Evolutionary conservation across 2,329 filamentous ascomycete species (phyloP).

Genomic region (Phialophora macrospora): DNA sequence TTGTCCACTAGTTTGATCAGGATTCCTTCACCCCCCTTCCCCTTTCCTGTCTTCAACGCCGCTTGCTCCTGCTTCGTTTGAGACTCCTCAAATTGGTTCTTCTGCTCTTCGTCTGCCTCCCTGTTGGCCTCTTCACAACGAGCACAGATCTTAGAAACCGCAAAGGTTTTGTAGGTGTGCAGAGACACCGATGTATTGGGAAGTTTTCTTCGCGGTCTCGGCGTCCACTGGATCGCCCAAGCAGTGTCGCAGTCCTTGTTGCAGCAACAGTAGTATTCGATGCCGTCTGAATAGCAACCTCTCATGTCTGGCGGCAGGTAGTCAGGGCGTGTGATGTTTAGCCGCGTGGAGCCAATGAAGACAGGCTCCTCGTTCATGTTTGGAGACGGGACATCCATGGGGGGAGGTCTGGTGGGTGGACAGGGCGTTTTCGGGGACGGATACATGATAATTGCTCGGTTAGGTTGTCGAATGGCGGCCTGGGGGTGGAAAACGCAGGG

Average conservation of each 20-base stretch:
- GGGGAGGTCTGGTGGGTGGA: not conserved
- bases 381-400: not conserved
- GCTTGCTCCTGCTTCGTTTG: not conserved
- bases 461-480: not conserved
- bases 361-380: not conserved
- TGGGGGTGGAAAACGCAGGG: not conserved
- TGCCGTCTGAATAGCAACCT: constrained; percentile 1
- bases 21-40: not conserved
- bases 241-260: constrained; percentile 8
- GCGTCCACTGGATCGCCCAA: constrained; percentile 15
- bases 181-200: not conserved
- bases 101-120: not conserved
- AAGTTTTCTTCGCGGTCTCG: constrained; percentile 7
- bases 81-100: not conserved
- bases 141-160: constrained; percentile 4
- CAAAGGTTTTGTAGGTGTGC: not conserved
- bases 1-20: not conserved
- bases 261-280: constrained; percentile 18
- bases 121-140: not conserved
- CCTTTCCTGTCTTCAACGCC: not conserved
- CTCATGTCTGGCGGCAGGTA: not conserved
- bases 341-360: not conserved
- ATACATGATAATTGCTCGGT: not conserved
- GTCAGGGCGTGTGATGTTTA: not conserved
- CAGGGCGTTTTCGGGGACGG: not conserved